Conservation (phyloP, 2,329 filamentous ascomycete genomes). For the Colletotrichum limetticola region DNA sequence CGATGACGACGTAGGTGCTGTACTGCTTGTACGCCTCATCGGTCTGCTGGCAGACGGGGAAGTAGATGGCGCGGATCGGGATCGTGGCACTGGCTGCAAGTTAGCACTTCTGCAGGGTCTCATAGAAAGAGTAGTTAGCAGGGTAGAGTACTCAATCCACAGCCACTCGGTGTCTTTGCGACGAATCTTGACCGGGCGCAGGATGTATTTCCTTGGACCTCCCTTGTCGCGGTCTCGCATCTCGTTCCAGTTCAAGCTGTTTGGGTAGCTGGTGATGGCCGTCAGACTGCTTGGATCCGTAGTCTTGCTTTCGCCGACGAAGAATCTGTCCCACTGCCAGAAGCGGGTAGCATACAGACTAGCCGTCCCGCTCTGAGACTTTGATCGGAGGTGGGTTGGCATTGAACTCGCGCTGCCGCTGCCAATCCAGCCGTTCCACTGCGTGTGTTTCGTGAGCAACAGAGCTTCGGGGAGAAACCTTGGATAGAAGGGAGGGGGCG, state of each 20-base stretch:
- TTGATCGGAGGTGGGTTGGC: no score
- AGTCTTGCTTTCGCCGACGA: not conserved
- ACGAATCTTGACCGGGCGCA: not conserved
- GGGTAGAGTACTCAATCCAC: not conserved
- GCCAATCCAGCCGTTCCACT: not conserved
- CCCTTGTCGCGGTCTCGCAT: not conserved
- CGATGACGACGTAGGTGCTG: not conserved
- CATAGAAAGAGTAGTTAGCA: no score
- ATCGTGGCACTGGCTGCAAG: not conserved
- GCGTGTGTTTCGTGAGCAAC: not conserved
- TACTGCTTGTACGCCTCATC: not conserved
- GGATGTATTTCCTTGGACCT: not conserved
- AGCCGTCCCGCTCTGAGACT: no score
- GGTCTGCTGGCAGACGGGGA: not conserved
- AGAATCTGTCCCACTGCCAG: not conserved
- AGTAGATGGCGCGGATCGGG: not conserved
- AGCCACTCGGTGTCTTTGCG: not conserved
- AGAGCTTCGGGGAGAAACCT: no score
- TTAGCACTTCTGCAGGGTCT: no score
- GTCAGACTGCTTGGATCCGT: not conserved
- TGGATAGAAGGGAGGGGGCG: no score
- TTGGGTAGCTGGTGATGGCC: not conserved
- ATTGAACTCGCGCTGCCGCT: no score
- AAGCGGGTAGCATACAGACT: not conserved
- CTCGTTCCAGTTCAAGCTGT: not conserved